Conservation (phyloP, 306 rosid species). For the Trichosanthes cucumerina region DNA sequence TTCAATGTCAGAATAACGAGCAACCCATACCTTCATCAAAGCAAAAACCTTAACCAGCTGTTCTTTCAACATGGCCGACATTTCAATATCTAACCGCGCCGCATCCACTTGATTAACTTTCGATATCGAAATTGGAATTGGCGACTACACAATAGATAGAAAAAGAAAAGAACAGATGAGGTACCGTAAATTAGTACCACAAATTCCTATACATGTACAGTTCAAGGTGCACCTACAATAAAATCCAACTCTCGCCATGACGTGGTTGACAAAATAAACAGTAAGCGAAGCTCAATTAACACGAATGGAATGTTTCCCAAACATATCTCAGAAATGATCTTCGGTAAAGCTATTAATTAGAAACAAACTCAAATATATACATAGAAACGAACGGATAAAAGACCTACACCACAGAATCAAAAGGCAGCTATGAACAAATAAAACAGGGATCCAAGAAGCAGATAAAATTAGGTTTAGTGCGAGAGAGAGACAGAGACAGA, state of each 20-base stretch:
- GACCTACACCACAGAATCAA: background rate
- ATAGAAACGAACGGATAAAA: background rate
- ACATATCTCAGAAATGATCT: background rate
- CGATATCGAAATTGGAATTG: constrained; percentile 74
- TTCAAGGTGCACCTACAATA: background rate
- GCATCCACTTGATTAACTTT: constrained; percentile 98
- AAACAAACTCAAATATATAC: background rate
- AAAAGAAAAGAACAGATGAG: background rate
- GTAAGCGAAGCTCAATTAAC: background rate
- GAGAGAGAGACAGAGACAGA: no score
- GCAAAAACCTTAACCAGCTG: constrained; percentile 91
- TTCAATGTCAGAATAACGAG: constrained; percentile 2
- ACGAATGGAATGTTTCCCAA: background rate
- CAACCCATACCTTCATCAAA: constrained; percentile 69
- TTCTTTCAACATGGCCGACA: constrained; percentile 98
- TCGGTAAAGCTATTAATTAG: background rate
- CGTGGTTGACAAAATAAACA: background rate
- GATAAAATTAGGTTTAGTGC: background rate
- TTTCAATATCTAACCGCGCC: constrained; percentile 82
- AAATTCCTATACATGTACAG: background rate
- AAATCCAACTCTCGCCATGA: background rate
- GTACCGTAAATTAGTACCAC: background rate
- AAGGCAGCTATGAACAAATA: background rate
- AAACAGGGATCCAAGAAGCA: no score
- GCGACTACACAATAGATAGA: constrained; percentile 30